Conservation (phyloP, 2,329 filamentous ascomycete species). For the Fusarium burgessii region DNA sequence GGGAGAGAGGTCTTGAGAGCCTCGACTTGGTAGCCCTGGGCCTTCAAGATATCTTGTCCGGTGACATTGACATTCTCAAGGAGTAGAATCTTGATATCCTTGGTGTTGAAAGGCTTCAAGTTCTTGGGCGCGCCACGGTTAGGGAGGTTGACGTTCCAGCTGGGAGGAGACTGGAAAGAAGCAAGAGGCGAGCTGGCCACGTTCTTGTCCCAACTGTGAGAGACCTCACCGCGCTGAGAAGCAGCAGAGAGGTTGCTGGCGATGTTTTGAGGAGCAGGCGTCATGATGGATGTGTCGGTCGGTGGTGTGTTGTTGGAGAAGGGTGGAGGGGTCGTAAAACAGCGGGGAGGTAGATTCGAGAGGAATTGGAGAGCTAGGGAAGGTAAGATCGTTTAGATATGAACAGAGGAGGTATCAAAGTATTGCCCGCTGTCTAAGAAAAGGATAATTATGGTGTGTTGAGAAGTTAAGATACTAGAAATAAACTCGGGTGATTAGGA, state of each 20-base stretch:
- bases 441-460: background rate
- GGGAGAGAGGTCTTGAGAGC: slow-evolving; percentile 87
- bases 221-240: slow-evolving; percentile 57
- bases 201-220: slow-evolving; percentile 68
- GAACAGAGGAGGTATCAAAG: background rate
- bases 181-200: slow-evolving; percentile 81
- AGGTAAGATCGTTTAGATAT: background rate
- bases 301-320: slow-evolving; percentile 45
- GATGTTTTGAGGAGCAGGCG: slow-evolving; percentile 63
- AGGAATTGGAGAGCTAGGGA: slow-evolving; percentile 21
- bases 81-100: slow-evolving; percentile 95
- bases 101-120: slow-evolving; percentile 93
- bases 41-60: slow-evolving; percentile 82
- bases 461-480: slow-evolving; percentile 1
- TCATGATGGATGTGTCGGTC: slow-evolving; percentile 51
- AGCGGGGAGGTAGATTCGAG: slow-evolving; percentile 7
- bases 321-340: slow-evolving; percentile 27
- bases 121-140: slow-evolving; percentile 70
- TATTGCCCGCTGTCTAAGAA: slow-evolving; percentile 17
- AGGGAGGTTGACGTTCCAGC: slow-evolving; percentile 63
- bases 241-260: slow-evolving; percentile 50
- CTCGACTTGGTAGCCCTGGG: slow-evolving; percentile 97
- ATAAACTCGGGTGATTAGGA: background rate
- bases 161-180: slow-evolving; percentile 80
- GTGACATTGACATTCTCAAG: slow-evolving; percentile 96